A percentile compares a stretch with the other conserved stretches of the same genome.
phyloP scores from a whole-genome alignment of 495 filamentous ascomycete species.

The Bathelium albidoporum region DNA sequence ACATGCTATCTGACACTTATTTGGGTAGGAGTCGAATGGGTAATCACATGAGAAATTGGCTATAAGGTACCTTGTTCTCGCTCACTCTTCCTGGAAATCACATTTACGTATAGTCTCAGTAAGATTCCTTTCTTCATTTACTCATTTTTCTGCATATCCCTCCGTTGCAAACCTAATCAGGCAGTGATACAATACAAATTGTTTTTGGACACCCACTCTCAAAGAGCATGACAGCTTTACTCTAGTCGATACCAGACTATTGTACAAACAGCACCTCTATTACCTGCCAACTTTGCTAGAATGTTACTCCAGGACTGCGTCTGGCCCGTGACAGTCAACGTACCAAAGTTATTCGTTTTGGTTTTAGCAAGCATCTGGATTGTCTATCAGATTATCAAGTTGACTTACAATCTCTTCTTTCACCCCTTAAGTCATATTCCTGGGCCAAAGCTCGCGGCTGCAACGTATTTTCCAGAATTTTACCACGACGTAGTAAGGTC shows the following conservation, averaged over 20 bases:
- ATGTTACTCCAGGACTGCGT: not conserved
- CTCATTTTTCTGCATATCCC: not conserved
- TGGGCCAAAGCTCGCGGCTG: conserved; percentile 19
- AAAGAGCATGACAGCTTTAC: not conserved
- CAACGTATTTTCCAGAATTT: conserved; percentile 22
- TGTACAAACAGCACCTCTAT: not conserved
- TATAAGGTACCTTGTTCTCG: not conserved
- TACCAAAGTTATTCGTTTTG: not conserved
- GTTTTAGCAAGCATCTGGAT: not conserved
- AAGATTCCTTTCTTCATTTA: not conserved
- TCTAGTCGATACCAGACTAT: not conserved
- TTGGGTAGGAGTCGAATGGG: too few species aligned
- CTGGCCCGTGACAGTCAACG: not conserved
- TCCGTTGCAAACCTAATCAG: not conserved
- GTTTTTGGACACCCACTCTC: not conserved
- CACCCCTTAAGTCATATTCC: conserved; percentile 11
- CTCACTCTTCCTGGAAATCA: not conserved
- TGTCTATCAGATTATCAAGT: not conserved
- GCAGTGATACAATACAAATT: not conserved
- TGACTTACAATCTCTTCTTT: not conserved
- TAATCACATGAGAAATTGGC: too few species aligned
- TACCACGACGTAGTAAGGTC: conserved; percentile 20
- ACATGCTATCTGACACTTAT: too few species aligned
- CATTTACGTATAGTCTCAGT: not conserved
- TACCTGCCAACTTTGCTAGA: not conserved